Base-by-base conservation (phyloP, 805 yeast genomes). In the Schwanniomyces polymorphus region DNA sequence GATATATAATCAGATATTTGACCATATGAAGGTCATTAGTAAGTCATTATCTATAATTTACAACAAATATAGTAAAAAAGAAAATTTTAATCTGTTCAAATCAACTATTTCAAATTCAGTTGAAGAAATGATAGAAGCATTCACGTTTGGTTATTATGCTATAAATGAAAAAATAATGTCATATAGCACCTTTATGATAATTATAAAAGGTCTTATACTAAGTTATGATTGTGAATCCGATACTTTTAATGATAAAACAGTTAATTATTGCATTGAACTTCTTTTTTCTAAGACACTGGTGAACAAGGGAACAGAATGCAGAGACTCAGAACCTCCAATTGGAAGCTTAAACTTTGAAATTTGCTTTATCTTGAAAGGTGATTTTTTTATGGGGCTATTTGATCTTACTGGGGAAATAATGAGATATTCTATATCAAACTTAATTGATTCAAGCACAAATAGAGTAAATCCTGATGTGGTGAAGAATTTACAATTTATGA, bases 331-430 rank as follows among this genome's bases (percentile, higher is more conserved):
- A 27, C 12, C 40, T 8, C 44, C 44, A 42, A 10, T 23, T n/a
- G 44, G 34, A 31, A 42, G 44, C 18, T 18, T 45, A 14, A 34
- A 41, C 7, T 43, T 43, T 9, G 17, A 27, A 4, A 43, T 37
- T 11, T 27, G 29, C 5, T 56, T 52, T 38, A 52, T 58, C 31
- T 49, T 44, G 9, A 44, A 43, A 18, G 65, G 60, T 11, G 76
- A 72, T 51, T 72, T 64, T 49, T 53, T 71, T 26, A 60, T 72
- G 59, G 77, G 77, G 0, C 42, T 71, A n/a, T 60, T 72, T 48
- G 77, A 72, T 48, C 47, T 69, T 41, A 69, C 76, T 0, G 77
- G 77, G 0, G 77, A 72, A 44, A 58, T 72, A 11, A 72, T 72
- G 76, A 49, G 74, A 27, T 67, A 63, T 44, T 62, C 72, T 10